Percentiles rank a stretch among this genome's conserved stretches.
These are phyloP conservation scores for Neltuma alba DNA, from an alignment of 306 rosid genomes.

Conservation along the genomic window DNA sequence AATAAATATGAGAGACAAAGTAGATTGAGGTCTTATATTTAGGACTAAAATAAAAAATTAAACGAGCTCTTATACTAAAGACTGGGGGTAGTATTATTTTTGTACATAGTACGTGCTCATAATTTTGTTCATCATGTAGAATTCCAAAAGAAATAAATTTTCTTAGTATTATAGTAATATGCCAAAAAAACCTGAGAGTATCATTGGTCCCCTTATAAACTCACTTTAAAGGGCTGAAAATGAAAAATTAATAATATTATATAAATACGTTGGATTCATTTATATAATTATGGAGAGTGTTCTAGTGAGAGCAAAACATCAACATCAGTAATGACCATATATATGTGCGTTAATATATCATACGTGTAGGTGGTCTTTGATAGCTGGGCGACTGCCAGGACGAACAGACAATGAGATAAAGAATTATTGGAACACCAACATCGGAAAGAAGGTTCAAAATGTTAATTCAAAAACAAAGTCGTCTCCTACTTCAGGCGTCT, in stretches of 20 bases:
- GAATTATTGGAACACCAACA: slow-evolving; percentile 63
- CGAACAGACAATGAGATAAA: slow-evolving; percentile 77
- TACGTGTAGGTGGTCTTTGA: slow-evolving; percentile 71
- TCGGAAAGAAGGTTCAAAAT: slow-evolving; percentile 59
- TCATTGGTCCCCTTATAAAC: too few relatives aligned
- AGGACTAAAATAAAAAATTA: too few relatives aligned
- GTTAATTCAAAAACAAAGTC: background rate
- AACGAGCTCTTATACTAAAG: too few relatives aligned
- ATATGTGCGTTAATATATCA: too few relatives aligned
- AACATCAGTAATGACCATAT: background rate
- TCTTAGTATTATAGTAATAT: too few relatives aligned
- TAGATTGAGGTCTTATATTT: too few relatives aligned
- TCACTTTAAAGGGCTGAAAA: too few relatives aligned
- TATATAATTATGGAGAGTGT: background rate
- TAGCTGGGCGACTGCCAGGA: slow-evolving; percentile 71
- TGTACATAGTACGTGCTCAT: background rate
- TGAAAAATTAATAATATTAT: too few relatives aligned
- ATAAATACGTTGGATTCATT: background rate
- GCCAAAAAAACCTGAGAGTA: too few relatives aligned
- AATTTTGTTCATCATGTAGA: background rate
- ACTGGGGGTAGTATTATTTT: too few relatives aligned
- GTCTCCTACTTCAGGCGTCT: background rate
- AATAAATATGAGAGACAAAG: too few relatives aligned
- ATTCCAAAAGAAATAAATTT: background rate
- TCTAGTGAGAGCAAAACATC: background rate